Evolutionary conservation across 179 eudicot genomes (phyloP), one percentile per base, ranked within the genome.

Genomic region (Sideroxylon spinosum): DNA sequence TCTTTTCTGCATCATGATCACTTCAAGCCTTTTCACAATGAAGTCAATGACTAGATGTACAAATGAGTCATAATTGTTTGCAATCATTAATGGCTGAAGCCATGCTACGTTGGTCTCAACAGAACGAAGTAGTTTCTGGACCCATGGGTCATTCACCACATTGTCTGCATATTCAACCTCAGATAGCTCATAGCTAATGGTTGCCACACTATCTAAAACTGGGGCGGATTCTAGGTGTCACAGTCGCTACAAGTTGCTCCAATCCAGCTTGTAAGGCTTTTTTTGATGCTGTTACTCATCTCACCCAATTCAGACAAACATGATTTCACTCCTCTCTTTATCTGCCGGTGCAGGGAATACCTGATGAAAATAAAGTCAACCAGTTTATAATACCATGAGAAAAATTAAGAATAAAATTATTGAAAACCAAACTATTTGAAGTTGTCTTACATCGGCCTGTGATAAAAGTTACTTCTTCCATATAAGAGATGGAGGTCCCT

Each of bases 81-180:
- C 81, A n/a, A 94, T 94, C 98, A 94, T 93, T 70, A 88, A 71
- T 66, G 94, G 93, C 81, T 94, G 98, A 71, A 94, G 89, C 98
- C 98, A 94, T 46, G 88, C 89, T 17, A 92, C 91, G 76, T 89
- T 90, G 57, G 86, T 85, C 85, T 93, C 98, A 44, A 94, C 97
- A 61, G 94, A 89, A 78, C 93, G 97, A 75, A 93, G 97, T 76
- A 94, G 97, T 82, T 92, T 85, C 79, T 90, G 97, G 68, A 94
- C 97, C 98, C 98, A 94, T 44, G 98, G 97, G 76, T 94, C 98
- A 59, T 94, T 93, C n/a, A 93, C 89, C 84, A 93, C 98, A 72
- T 94, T 93, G 26, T 94, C 97, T 17, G 97, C 98, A 69, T 94
- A 94, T 78, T 91, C 97, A n/a, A 92, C 87, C 82, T 94, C 98